These are phyloP conservation scores for Aphanomyces cochlioides DNA, from an alignment of 352 stramenopile species.

Conservation along the genomic window DNA sequence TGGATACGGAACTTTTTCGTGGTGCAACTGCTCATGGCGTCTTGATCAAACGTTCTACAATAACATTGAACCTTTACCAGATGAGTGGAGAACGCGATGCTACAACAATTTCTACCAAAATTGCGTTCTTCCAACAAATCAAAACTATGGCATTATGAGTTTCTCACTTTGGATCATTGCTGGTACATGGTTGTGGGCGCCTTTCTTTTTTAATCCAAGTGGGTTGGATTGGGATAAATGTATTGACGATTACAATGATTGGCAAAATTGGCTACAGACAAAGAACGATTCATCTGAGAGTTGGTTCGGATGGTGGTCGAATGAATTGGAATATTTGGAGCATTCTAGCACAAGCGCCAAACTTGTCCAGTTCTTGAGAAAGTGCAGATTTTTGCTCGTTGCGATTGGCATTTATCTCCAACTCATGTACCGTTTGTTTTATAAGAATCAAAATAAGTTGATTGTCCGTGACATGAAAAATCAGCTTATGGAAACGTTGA, in stretches of 20 bases:
- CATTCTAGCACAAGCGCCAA: conserved; percentile 21
- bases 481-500: conserved; percentile 60
- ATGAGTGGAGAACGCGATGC: conserved; percentile 73
- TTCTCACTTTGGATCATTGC: conserved; percentile 97
- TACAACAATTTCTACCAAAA: conserved; percentile 82
- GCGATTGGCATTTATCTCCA: conserved; percentile 39
- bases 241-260: conserved; percentile 32
- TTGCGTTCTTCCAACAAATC: conserved; percentile 91
- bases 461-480: conserved; percentile 41
- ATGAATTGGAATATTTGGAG: conserved; percentile 30
- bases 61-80: conserved; percentile 60
- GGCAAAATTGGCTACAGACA: conserved; percentile 31
- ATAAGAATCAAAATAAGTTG: conserved; percentile 50
- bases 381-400: conserved; percentile 28
- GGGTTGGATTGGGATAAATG: conserved; percentile 89
- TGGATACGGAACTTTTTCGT: conserved; percentile 92
- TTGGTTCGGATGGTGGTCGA: conserved; percentile 32
- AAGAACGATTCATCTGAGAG: conserved; percentile 31
- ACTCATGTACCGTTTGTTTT: conserved; percentile 70
- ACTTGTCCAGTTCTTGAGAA: conserved; percentile 26
- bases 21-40: conserved; percentile 84
- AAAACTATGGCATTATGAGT: conserved; percentile 97
- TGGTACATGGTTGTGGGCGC: conserved; percentile 80
- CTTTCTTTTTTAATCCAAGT: conserved; percentile 94
- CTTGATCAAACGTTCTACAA: conserved; percentile 70